Base-by-base conservation (phyloP, 257 asterid species). In the Solanum tarapatanum region DNA sequence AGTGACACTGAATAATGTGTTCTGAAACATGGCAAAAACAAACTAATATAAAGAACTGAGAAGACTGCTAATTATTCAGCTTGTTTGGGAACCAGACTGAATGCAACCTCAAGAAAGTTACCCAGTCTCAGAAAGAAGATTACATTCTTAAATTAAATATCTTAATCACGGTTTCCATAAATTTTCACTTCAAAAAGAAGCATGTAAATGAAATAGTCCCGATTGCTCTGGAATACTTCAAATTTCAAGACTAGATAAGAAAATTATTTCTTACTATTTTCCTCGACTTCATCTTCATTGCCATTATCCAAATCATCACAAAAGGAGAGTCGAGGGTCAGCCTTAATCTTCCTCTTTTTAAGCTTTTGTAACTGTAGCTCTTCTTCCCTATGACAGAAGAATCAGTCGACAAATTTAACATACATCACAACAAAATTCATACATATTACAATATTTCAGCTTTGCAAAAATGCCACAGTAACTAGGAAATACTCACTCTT, bases 361-460 rank as follows among this genome's bases (percentile, higher is more conserved):
- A 93, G 89, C 90, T 95, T 97, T 92, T 94, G 99, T 86, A 94
- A 77, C 94, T 94, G 98, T 90, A 97, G 98, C 89, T 94, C 98
- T 91, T 97, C 99, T 93, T 97, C 99, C 90, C 99, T 97, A 82
- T 30, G 87, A 21, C 55, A 74, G 72, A 74, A 87, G 68, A 55
- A 76, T 58, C 33, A 43, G 23, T 48, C 10, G 32, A 83, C 33
- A 75, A 64, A 83, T 76, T 83, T 64, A 72, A 43, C 87, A 87
- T 85, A 62, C 28, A 17, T 35, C 86, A 79, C 84, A 33, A 73
- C 4, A 60, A 21, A 86, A 28, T 10, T 24, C 82, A 72, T 19
- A 41, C 83, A 32, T 11, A 26, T 85, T 24, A 19, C 62, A 68
- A 11, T 21, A 5, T 45, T 80, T 45, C 85, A 45, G 66, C 68